Evolutionary conservation across 345 rosid species (phyloP).

Genomic region (Camelina sativa): DNA sequence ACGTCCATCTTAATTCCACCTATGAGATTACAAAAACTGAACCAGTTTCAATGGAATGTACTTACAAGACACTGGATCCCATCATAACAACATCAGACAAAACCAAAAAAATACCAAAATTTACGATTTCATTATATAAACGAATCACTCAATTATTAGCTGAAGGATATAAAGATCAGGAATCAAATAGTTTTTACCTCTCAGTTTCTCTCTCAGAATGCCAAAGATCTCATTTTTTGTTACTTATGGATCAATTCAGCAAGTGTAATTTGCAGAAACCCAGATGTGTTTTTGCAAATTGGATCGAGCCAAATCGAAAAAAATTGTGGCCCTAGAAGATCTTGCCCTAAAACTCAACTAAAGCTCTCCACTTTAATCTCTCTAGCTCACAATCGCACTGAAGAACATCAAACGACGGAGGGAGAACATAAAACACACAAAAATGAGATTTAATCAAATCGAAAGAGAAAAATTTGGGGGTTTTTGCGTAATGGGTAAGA

Average conservation of each 20-base stretch:
- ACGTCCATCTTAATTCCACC: slow-evolving; percentile 61
- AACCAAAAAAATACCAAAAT: not conserved
- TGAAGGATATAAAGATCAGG: not conserved
- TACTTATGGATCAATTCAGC: slow-evolving; percentile 29
- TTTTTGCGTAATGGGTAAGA: slow-evolving; percentile 24
- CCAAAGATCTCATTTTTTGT: slow-evolving; percentile 27
- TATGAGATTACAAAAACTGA: slow-evolving; percentile 32
- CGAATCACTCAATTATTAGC: too few relatives aligned
- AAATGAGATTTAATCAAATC: not conserved
- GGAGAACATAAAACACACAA: not conserved
- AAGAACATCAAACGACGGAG: not conserved
- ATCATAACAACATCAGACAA: slow-evolving; percentile 1
- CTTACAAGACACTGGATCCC: not conserved
- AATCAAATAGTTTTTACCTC: slow-evolving; percentile 11
- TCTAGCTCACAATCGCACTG: slow-evolving; percentile 18
- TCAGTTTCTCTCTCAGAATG: slow-evolving; percentile 4
- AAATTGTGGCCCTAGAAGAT: not conserved
- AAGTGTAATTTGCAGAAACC: not conserved
- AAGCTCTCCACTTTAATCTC: slow-evolving; percentile 26
- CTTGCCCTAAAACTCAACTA: slow-evolving; percentile 1
- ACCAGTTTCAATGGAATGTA: not conserved
- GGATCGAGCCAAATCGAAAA: slow-evolving; percentile 14
- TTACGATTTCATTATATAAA: too few relatives aligned
- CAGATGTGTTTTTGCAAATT: not conserved
- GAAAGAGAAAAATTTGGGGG: not conserved